Percentiles rank a stretch among this genome's conserved stretches.
These are phyloP conservation scores for Conticribra weissflogii DNA, from an alignment of 108 stramenopile genomes.

Conservation along the genomic window DNA sequence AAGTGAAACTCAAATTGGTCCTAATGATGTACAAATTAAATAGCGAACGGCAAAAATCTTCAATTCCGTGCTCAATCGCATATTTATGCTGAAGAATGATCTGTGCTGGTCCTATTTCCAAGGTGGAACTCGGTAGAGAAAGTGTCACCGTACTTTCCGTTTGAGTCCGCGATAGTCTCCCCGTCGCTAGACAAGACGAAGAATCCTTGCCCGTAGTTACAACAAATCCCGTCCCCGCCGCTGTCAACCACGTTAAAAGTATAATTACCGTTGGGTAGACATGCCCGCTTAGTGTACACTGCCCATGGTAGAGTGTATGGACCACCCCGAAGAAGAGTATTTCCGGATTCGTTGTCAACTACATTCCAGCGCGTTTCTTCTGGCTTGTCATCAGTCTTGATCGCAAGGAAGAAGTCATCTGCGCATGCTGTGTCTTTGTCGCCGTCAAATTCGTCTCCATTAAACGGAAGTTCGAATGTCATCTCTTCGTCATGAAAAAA, in stretches of 20 bases:
- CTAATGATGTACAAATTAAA: no score
- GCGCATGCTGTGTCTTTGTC: constrained; percentile 28
- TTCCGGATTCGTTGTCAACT: constrained; percentile 30
- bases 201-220: constrained; percentile 39
- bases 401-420: constrained; percentile 36
- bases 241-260: constrained; percentile 34
- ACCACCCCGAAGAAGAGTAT: constrained; percentile 37
- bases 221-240: constrained; percentile 36
- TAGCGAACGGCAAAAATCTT: no score
- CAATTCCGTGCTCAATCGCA: no score
- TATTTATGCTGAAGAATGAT: not conserved
- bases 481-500: constrained; percentile 47
- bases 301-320: constrained; percentile 33
- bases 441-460: constrained; percentile 16
- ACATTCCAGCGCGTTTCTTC: constrained; percentile 39
- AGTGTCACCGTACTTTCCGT: constrained; percentile 27
- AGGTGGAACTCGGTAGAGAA: constrained; percentile 16
- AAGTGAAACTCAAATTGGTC: no score
- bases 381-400: constrained; percentile 43
- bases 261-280: constrained; percentile 40
- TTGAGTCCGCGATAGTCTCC: constrained; percentile 24
- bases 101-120: constrained; percentile 7
- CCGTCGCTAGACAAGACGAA: constrained; percentile 43
- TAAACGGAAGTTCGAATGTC: constrained; percentile 41
- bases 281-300: constrained; percentile 40